These are phyloP conservation scores for Diplotaxis tenuifolia DNA, from an alignment of 345 rosid species.

Conservation along the genomic window DNA sequence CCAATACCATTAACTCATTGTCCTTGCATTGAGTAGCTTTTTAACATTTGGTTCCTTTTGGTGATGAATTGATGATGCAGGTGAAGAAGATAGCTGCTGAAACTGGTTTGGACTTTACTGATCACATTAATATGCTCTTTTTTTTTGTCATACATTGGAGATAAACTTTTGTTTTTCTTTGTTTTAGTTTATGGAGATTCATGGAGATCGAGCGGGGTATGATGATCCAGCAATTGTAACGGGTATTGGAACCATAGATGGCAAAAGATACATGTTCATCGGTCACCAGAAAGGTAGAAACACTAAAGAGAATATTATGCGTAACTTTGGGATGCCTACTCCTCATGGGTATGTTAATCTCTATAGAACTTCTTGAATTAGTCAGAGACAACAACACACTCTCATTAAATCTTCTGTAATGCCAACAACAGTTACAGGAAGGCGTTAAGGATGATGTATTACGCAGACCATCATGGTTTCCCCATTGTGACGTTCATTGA, in stretches of 20 bases:
- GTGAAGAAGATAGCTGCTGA: conserved; percentile 91
- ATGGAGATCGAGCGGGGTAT: conserved; percentile 95
- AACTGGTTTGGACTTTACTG: conserved; percentile 88
- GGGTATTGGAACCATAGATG: conserved; percentile 92
- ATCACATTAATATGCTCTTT: conserved; percentile 72
- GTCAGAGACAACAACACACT: background rate
- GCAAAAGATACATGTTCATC: conserved; percentile 79
- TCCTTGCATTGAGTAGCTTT: background rate
- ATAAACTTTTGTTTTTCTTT: background rate
- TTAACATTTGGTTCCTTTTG: background rate
- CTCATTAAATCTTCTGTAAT: conserved; percentile 12
- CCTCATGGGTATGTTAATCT: conserved; percentile 81
- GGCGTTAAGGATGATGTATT: conserved; percentile 83
- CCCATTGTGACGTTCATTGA: conserved; percentile 80
- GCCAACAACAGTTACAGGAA: conserved; percentile 66
- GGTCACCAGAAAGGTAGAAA: conserved; percentile 99
- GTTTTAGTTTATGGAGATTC: conserved; percentile 91
- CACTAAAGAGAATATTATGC: conserved; percentile 89
- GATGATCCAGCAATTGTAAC: conserved; percentile 98
- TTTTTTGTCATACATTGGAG: background rate
- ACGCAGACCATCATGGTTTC: conserved; percentile 82
- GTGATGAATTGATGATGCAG: conserved; percentile 46
- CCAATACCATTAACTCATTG: background rate
- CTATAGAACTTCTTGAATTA: background rate
- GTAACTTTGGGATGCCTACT: conserved; percentile 99